Conservation (phyloP, 805 yeast genomes). For the Ogataea nonfermentans region DNA sequence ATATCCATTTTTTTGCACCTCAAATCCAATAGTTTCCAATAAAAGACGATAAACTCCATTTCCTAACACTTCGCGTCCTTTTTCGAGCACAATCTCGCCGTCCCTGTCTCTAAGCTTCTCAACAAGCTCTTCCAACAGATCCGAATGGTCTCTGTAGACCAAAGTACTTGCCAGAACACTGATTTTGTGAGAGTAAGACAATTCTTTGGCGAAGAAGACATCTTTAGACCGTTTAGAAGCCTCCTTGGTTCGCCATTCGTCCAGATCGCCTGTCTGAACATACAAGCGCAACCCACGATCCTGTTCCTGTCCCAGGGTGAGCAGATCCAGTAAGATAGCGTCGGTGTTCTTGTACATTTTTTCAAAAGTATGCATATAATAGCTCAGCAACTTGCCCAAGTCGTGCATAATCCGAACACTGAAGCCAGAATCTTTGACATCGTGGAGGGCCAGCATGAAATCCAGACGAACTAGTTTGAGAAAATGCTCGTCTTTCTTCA, state of each 20-base stretch:
- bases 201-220: conserved; percentile 14
- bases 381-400: conserved; percentile 60
- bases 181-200: conserved; percentile 27
- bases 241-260: conserved; percentile 35
- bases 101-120: conserved; percentile 36
- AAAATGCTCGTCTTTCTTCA: conserved; percentile 54
- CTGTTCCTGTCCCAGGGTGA: conserved; percentile 53
- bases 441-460: conserved; percentile 58
- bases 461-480: conserved; percentile 66
- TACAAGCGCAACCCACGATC: conserved; percentile 48
- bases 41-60: conserved; percentile 24
- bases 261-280: conserved; percentile 59
- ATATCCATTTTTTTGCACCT: conserved; percentile 2
- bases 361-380: conserved; percentile 60
- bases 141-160: conserved; percentile 44
- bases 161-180: conserved; percentile 25
- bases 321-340: conserved; percentile 56
- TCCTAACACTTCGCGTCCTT: conserved; percentile 6
- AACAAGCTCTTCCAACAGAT: conserved; percentile 44
- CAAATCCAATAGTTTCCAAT: conserved; percentile 25
- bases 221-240: conserved; percentile 20
- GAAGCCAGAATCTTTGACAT: conserved; percentile 50
- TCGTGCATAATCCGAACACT: conserved; percentile 51
- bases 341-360: conserved; percentile 50
- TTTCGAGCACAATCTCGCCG: conserved; percentile 2